phyloP scores from a whole-genome alignment of 140 eudicot genomes.

The Senecio squalidus region DNA sequence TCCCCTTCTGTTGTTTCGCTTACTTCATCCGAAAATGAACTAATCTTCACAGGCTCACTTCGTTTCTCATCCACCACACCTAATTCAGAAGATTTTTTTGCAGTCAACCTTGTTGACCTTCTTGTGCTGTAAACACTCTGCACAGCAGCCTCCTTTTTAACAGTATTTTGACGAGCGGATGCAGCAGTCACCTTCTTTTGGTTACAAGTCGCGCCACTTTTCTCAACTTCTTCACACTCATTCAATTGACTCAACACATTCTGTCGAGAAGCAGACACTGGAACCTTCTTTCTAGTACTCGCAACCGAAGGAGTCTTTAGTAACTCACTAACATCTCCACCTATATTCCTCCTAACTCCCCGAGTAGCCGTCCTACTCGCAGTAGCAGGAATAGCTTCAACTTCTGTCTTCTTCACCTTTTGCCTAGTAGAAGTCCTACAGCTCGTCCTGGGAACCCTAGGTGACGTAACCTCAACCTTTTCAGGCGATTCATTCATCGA shows the following conservation, averaged over 20 bases:
- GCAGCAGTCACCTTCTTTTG: constrained; percentile 23
- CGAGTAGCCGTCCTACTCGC: constrained; percentile 31
- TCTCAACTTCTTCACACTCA: constrained; percentile 20
- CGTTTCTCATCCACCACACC: constrained; percentile 16
- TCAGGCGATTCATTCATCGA: constrained; percentile 53
- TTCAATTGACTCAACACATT: constrained; percentile 23
- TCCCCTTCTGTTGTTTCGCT: constrained; percentile 4
- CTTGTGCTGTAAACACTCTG: constrained; percentile 44
- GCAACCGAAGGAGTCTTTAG: constrained; percentile 25
- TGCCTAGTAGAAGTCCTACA: constrained; percentile 35
- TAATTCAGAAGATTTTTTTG: constrained; percentile 14
- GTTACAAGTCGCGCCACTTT: constrained; percentile 9
- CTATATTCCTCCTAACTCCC: constrained; percentile 25
- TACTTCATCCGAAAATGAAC: constrained; percentile 18
- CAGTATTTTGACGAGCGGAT: constrained; percentile 8
- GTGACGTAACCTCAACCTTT: constrained; percentile 28
- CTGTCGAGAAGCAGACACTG: constrained; percentile 9
- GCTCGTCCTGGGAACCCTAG: constrained; percentile 43
- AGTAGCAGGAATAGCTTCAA: constrained; percentile 25
- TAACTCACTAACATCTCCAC: constrained; percentile 22
- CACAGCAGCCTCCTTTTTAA: constrained; percentile 21
- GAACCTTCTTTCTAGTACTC: constrained; percentile 29
- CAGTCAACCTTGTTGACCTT: constrained; percentile 56
- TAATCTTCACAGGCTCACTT: constrained; percentile 15
- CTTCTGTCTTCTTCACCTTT: constrained; percentile 20